Percentiles rank a stretch among this genome's conserved stretches.
These are phyloP conservation scores for Leccinum truebloodii DNA, from an alignment of 768 basidiomycete genomes.

Conservation along the genomic window DNA sequence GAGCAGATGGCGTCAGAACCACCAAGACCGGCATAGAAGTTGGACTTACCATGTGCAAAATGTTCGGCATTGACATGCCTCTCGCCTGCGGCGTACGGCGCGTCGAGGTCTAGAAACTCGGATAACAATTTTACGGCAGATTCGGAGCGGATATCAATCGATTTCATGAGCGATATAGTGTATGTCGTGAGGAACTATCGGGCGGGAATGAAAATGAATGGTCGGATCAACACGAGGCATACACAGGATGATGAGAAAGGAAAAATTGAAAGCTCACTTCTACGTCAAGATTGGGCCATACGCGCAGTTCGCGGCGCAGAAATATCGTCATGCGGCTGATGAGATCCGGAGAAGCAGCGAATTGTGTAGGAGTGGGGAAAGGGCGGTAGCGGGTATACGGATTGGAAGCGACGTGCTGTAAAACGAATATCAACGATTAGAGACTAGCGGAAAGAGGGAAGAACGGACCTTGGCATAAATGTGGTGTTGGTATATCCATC, in stretches of 20 bases:
- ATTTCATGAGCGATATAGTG: conserved; percentile 87
- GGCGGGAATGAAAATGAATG: conserved; percentile 18
- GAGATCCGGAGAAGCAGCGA: conserved; percentile 72
- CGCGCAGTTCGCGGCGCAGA: conserved; percentile 79
- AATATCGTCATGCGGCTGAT: conserved; percentile 79
- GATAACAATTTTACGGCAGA: conserved; percentile 80
- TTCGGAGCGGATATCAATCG: conserved; percentile 90
- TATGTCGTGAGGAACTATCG: conserved; percentile 85
- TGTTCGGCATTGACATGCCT: conserved; percentile 81
- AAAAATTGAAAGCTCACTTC: conserved; percentile 53
- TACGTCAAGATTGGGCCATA: conserved; percentile 89
- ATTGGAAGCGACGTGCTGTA: conserved; percentile 90
- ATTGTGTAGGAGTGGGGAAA: conserved; percentile 84
- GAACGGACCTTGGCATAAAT: conserved; percentile 78
- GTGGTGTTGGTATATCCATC: conserved; percentile 78
- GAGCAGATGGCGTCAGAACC: conserved; percentile 1
- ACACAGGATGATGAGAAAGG: background rate
- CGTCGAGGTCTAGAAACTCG: conserved; percentile 85
- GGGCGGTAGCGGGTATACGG: conserved; percentile 84
- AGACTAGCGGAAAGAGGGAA: conserved; percentile 19
- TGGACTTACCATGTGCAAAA: conserved; percentile 83
- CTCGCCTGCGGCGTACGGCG: conserved; percentile 53
- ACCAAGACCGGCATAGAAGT: background rate
- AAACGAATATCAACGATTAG: conserved; percentile 4
- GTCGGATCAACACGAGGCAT: conserved; percentile 7